Evolutionary conservation across 345 rosid genomes (phyloP), one percentile per base, ranked within the genome.

Genomic region (Sisymbrium altissimum): DNA sequence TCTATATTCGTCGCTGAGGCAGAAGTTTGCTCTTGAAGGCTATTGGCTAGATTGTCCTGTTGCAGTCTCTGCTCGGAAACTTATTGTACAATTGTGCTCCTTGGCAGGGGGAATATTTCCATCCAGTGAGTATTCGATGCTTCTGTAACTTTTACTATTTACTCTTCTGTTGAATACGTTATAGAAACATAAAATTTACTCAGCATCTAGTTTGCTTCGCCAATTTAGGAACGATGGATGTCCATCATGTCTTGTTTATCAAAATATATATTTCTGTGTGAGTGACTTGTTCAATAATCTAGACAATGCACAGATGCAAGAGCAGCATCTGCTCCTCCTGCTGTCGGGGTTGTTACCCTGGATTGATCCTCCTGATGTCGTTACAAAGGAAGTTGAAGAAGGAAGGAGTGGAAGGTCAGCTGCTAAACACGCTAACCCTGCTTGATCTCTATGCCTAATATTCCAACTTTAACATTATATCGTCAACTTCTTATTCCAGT

Each of bases 51-150:
- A 95, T 81, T 88, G 93, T 79, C 97, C 93, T 52, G 82, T 95
- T 78, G 97, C 99, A 36, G 88, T 95, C 75, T 85, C 99, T 79
- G 89, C 97, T 77, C 88, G 97, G 76, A 95, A 90, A 84, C 93
- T 92, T 74, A 87, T 95, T 55, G 87, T 95, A 59, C 99, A 92
- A 60, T 84, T 92, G 73, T 95, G 96, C 86, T 88, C 91, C 76
- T 80, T 95, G 82, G 83, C 96, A 44, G 97, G 97, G 65, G 80
- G 83, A 32, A 71, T 95, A 73, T 95, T 95, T 85, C 79, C 85
- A 71, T 82, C 92, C 68, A 83, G 97, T 92, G 84, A n/a, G 83
- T 74, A 49, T 53, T 76, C 39, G 39, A 58, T 66, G 68, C 58
- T 71, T 48, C 21, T 71, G 48, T 65, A 38, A 32, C 60, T 66